phyloP scores from a whole-genome alignment of 2,329 filamentous ascomycete genomes.

The Nemania bipapillata region DNA sequence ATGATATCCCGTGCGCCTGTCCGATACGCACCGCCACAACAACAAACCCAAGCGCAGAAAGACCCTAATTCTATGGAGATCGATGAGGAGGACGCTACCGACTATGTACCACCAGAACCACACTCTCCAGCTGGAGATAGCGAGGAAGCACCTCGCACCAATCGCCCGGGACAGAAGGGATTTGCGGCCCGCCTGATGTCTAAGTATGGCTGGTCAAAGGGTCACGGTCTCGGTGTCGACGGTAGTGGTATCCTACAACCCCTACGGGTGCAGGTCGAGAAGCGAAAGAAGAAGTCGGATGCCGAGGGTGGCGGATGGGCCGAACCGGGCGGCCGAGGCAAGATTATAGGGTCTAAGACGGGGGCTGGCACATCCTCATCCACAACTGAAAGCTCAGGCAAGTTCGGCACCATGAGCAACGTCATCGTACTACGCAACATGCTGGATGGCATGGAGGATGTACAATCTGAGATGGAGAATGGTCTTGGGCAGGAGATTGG shows the following conservation, averaged over 20 bases:
- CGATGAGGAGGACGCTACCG: conserved; percentile 48
- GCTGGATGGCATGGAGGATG: conserved; percentile 81
- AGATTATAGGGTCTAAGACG: conserved; percentile 78
- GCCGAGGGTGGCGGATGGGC: conserved; percentile 82
- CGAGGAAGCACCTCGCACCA: conserved; percentile 61
- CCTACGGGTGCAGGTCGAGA: conserved; percentile 84
- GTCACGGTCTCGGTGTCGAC: conserved; percentile 84
- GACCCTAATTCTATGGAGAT: conserved; percentile 55
- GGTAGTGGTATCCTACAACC: conserved; percentile 86
- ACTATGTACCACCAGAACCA: conserved; percentile 49
- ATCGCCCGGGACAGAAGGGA: conserved; percentile 79
- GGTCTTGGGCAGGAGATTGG: conserved; percentile 92
- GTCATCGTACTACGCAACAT: conserved; percentile 87
- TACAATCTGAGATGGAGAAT: conserved; percentile 79
- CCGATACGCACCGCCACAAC: conserved; percentile 69
- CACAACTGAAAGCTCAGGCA: conserved; percentile 49
- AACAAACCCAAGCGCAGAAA: conserved; percentile 54
- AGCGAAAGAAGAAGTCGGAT: conserved; percentile 81
- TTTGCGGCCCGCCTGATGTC: conserved; percentile 90
- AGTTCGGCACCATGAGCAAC: conserved; percentile 78
- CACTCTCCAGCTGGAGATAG: conserved; percentile 22
- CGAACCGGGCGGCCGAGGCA: conserved; percentile 74
- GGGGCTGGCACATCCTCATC: conserved; percentile 38
- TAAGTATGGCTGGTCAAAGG: conserved; percentile 94
- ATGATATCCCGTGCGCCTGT: conserved; percentile 83